Base-by-base conservation (phyloP, 495 filamentous ascomycete species). In the Xylaria longipes region DNA sequence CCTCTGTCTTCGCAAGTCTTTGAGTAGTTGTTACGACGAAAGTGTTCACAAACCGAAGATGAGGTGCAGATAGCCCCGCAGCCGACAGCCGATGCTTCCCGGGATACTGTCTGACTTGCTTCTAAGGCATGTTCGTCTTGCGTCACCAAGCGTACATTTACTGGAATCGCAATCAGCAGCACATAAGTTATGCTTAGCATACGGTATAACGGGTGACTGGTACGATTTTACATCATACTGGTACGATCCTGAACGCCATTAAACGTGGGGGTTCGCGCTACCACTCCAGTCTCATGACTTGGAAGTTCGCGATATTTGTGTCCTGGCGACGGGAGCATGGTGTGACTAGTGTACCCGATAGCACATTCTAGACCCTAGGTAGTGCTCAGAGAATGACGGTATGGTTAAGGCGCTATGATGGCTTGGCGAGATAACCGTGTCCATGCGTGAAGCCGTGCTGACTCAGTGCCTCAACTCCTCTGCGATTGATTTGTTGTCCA, bases 391-490 rank as follows among this genome's bases (percentile, higher is more conserved):
- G 37, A 27, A 29, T 27, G 27, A 62, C 35, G 3, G 20, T 12
- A 39, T 37, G 35, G n/a, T 25, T 29, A 20, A 45, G 48, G 35
- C 37, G 50, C 48, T 63, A 50, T 35, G 67, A 60, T 48, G 15
- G 56, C 68, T 70, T 70, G 68, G 58, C 58, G 25, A 43, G 39
- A 68, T 58, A 35, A 45, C 61, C 41, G 39, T 60, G 54, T 61
- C 52, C 25, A 58, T 41, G 54, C 39, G 15, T n/a, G 25, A 62
- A 61, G 58, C 48, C 48, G 68, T 63, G 22, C 43, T 57, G 50
- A 35, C 33, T 43, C 3, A 54, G 52, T 62, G 58, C 58, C 68
- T 70, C 17, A 33, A 35, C 22, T 20, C 39, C 43, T 52, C 39
- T 22, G 35, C 31, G 58, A 54, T 56, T 54, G 68, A 61, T 70